phyloP scores from a whole-genome alignment of 371 early-diverging fungal genomes.

The Lichtheimia hyalospora region DNA sequence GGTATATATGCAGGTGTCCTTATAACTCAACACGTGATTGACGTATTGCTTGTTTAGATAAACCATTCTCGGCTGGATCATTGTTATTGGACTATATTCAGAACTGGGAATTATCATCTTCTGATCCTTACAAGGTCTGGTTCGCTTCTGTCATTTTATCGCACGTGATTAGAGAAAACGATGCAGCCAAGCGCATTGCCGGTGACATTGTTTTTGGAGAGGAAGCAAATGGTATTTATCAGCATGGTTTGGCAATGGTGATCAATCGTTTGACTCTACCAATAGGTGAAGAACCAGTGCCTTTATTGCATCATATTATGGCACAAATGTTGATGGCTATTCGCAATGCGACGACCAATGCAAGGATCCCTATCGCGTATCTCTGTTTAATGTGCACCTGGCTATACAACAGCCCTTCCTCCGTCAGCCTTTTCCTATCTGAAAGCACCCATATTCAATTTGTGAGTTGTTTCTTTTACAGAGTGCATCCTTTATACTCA shows the following conservation, averaged over 20 bases:
- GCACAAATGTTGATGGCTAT: constrained; percentile 62
- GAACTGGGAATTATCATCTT: constrained; percentile 67
- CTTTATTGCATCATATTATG: constrained; percentile 58
- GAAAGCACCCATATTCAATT: constrained; percentile 89
- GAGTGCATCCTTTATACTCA: not conserved
- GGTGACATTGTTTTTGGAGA: constrained; percentile 75
- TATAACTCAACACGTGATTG: not conserved
- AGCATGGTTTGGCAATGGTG: no score
- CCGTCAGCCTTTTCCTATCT: constrained; percentile 80
- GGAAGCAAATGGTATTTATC: constrained; percentile 50
- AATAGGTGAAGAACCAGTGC: constrained; percentile 55
- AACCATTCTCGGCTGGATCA: constrained; percentile 86
- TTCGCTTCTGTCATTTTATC: constrained; percentile 84
- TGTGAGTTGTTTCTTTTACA: constrained; percentile 47
- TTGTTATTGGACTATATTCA: constrained; percentile 75
- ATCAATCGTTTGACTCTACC: not conserved
- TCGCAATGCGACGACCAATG: constrained; percentile 53
- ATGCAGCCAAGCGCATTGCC: constrained; percentile 74
- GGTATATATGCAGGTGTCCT: constrained; percentile 17
- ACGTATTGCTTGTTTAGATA: constrained; percentile 29
- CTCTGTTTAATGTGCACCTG: constrained; percentile 74
- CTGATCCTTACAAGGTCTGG: constrained; percentile 88
- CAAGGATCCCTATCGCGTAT: constrained; percentile 74
- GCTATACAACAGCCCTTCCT: constrained; percentile 78
- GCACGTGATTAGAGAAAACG: constrained; percentile 73